Evolutionary conservation across 768 basidiomycete genomes (phyloP).

Genomic region (Leucocoprinus leucothites): DNA sequence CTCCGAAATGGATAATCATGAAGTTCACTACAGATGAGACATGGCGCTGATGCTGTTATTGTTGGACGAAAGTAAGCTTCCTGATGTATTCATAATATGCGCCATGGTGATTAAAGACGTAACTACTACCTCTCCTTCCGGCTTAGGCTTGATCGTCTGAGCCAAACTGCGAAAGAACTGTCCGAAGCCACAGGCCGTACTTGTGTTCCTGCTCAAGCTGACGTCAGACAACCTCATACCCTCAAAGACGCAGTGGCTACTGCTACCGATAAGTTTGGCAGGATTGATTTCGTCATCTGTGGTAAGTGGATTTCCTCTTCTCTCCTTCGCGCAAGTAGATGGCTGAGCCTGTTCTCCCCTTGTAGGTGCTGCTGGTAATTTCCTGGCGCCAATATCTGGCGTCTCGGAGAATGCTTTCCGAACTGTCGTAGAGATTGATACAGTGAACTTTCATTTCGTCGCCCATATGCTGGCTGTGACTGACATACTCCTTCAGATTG

Average conservation of each 20-base stretch:
- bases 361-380: slow-evolving; percentile 93
- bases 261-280: slow-evolving; percentile 74
- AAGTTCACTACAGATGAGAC: slow-evolving; percentile 58
- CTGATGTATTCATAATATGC: slow-evolving; percentile 7
- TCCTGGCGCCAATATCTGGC: slow-evolving; percentile 80
- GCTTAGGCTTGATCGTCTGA: slow-evolving; percentile 66
- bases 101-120: background rate
- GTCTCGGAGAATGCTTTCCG: slow-evolving; percentile 89
- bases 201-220: slow-evolving; percentile 74
- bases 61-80: slow-evolving; percentile 77
- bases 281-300: slow-evolving; percentile 93
- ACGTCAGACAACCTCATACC: slow-evolving; percentile 76
- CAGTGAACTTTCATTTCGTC: slow-evolving; percentile 43
- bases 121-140: slow-evolving; percentile 1
- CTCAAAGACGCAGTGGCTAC: slow-evolving; percentile 73
- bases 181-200: slow-evolving; percentile 61
- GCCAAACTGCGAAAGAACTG: slow-evolving; percentile 67
- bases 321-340: background rate
- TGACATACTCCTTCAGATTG: slow-evolving; percentile 49
- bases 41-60: slow-evolving; percentile 80
- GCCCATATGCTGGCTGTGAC: too few species aligned
- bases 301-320: slow-evolving; percentile 43
- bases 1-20: slow-evolving; percentile 12
- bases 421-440: slow-evolving; percentile 93
- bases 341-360: background rate